These are phyloP conservation scores for Podaxis mareebaensis DNA, from an alignment of 768 basidiomycete genomes.

Conservation along the genomic window DNA sequence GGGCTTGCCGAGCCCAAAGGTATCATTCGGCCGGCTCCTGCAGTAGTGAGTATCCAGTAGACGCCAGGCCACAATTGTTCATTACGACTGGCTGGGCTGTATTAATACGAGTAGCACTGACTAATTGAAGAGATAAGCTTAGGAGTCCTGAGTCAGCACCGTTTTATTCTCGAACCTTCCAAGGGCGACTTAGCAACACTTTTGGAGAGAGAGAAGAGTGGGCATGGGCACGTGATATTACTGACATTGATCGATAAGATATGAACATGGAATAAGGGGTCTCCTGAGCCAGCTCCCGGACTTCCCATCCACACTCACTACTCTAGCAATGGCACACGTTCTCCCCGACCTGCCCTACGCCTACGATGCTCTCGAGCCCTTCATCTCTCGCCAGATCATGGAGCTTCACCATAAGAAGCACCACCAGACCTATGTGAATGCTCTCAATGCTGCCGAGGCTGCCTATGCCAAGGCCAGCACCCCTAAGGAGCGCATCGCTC, in stretches of 20 bases:
- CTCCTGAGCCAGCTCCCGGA: not conserved
- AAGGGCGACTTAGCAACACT: not conserved
- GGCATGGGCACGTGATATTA: slow-evolving; percentile 3
- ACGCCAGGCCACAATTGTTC: too few relatives aligned
- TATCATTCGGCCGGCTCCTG: too few relatives aligned
- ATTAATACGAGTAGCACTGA: not conserved
- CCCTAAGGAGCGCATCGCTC: slow-evolving; percentile 73
- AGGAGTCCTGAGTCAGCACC: not conserved
- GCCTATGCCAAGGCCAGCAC: slow-evolving; percentile 66
- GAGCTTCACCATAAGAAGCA: slow-evolving; percentile 90
- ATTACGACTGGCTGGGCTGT: not conserved
- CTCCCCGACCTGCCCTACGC: slow-evolving; percentile 73
- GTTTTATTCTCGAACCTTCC: slow-evolving; percentile 8
- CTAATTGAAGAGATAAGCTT: not conserved
- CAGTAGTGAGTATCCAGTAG: too few relatives aligned
- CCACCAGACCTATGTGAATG: slow-evolving; percentile 91
- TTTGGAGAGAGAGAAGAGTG: not conserved
- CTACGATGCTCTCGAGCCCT: slow-evolving; percentile 87
- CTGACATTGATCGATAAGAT: slow-evolving; percentile 11
- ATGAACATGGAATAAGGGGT: not conserved
- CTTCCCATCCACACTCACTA: not conserved
- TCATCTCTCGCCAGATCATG: slow-evolving; percentile 93
- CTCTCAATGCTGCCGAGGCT: slow-evolving; percentile 91
- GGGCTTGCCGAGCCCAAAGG: too few relatives aligned
- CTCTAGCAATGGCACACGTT: slow-evolving; percentile 28